Evolutionary conservation across 2,329 filamentous ascomycete genomes (phyloP).

Genomic region (Monosporascus sp.): DNA sequence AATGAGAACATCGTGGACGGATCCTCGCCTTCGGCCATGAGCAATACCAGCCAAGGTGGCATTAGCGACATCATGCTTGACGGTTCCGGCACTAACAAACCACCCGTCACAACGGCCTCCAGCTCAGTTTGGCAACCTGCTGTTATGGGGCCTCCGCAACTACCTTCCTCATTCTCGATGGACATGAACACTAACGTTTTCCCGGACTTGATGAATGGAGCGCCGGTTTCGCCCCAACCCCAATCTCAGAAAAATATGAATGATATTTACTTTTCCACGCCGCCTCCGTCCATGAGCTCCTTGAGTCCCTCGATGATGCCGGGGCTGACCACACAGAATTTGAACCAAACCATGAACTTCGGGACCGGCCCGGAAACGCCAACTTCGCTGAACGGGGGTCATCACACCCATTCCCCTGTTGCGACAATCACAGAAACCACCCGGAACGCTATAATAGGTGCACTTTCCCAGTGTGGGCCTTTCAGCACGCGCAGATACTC

Average conservation of each 20-base stretch:
- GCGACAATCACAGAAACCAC: conserved; percentile 62
- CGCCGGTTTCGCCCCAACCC: conserved; percentile 73
- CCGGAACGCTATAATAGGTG: conserved; percentile 55
- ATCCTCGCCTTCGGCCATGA: conserved; percentile 93
- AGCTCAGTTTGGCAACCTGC: conserved; percentile 65
- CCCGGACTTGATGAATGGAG: conserved; percentile 67
- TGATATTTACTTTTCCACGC: conserved; percentile 75
- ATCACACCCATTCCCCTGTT: conserved; percentile 52
- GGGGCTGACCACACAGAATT: conserved; percentile 54
- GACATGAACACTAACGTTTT: conserved; percentile 72
- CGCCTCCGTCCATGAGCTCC: conserved; percentile 67
- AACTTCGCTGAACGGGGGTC: conserved; percentile 63
- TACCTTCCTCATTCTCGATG: conserved; percentile 66
- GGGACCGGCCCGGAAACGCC: conserved; percentile 65
- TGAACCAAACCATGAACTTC: conserved; percentile 63
- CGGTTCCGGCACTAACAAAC: conserved; percentile 58
- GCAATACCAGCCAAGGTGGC: conserved; percentile 85
- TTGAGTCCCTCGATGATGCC: conserved; percentile 69
- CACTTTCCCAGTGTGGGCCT: conserved; percentile 51
- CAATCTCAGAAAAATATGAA: conserved; percentile 64
- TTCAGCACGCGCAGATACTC: conserved; percentile 61
- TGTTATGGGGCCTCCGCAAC: conserved; percentile 63
- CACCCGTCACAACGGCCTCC: conserved; percentile 45
- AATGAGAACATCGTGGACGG: conserved; percentile 83
- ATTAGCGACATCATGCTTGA: conserved; percentile 91